Base-by-base conservation (phyloP, 1,139 yeast genomes). In the Hanseniaspora uvarum region DNA sequence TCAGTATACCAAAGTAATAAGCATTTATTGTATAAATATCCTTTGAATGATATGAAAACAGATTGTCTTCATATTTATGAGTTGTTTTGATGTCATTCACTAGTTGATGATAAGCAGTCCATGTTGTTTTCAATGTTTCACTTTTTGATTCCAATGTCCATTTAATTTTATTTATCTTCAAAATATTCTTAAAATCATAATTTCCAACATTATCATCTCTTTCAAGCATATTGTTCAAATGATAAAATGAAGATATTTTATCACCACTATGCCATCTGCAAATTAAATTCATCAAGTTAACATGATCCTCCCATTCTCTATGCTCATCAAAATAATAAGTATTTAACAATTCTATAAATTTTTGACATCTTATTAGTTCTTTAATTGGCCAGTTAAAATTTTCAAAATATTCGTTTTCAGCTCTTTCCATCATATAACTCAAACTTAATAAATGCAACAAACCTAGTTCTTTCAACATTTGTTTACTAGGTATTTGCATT, bases 201-300 rank as follows among this genome's bases (percentile, higher is more conserved):
- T 41, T 10, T 10, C 5, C 34, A 16, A 8, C 4, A n/a, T 43
- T 21, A 19, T 18, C n/a, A 8, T 16, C 18, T 7, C 7, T 23
- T 21, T 21, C 11, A 26, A 43, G 24, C 37, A 43, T 43, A 7
- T 43, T 43, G 24, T 43, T 30, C 12, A 43, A 18, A 31, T 43
- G 39, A 50, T 50, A 43, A 30, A 34, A 50, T 7, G 48, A 43
- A 1, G 48, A 43, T 2, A 37, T 28, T 28, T 34, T 43, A 28
- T 50, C 48, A 5, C 46, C 46, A 19, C 33, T 43, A 19, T 43
- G 18, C 36, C 34, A 43, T 43, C 46, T 43, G 30, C 46, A 43
- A 28, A 14, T 43, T 21, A 43, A 30, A 30, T 43, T 43, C n/a
- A 30, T 19, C 16, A 28, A 30, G 19, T 12, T 18, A 16, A 30